phyloP scores from a whole-genome alignment of 2,329 filamentous ascomycete species.

The Calcarisporium arbuscula region DNA sequence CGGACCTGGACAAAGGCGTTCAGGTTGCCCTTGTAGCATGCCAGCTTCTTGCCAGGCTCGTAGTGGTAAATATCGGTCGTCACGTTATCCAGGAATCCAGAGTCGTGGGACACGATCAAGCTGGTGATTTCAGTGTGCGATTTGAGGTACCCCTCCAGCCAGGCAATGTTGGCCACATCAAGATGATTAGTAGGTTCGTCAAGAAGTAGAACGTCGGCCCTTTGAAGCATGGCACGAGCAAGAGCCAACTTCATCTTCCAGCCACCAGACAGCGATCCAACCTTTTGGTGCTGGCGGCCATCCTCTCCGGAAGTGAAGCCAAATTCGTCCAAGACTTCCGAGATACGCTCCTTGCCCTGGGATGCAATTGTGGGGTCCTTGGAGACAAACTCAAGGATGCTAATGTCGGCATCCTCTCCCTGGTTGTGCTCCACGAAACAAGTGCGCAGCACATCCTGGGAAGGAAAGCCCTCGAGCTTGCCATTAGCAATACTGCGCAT shows the following conservation, averaged over 20 bases:
- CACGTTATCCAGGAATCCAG: slow-evolving; percentile 90
- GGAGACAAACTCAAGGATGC: slow-evolving; percentile 84
- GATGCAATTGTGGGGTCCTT: slow-evolving; percentile 83
- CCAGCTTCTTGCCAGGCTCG: slow-evolving; percentile 89
- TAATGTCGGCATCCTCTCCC: slow-evolving; percentile 93
- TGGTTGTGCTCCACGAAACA: slow-evolving; percentile 99
- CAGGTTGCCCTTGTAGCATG: slow-evolving; percentile 77
- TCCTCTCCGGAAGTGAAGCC: slow-evolving; percentile 89
- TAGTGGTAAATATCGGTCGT: slow-evolving; percentile 99
- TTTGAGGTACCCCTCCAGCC: slow-evolving; percentile 93
- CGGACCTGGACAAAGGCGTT: slow-evolving; percentile 79
- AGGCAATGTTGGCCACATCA: slow-evolving; percentile 92
- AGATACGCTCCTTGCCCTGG: slow-evolving; percentile 75
- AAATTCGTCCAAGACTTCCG: slow-evolving; percentile 78
- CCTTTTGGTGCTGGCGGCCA: slow-evolving; percentile 80
- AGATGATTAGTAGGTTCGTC: slow-evolving; percentile 99
- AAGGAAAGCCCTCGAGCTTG: slow-evolving; percentile 94
- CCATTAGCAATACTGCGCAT: slow-evolving; percentile 95
- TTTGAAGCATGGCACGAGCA: slow-evolving; percentile 92
- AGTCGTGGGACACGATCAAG: slow-evolving; percentile 98
- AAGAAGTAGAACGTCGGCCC: slow-evolving; percentile 89
- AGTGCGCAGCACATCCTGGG: slow-evolving; percentile 85
- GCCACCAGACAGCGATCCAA: slow-evolving; percentile 91
- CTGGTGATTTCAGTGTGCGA: slow-evolving; percentile 94
- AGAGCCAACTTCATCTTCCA: slow-evolving; percentile 99